These are phyloP conservation scores for Dendrobium chrysotoxum DNA, from an alignment of 106 monocot genomes.

Conservation along the genomic window DNA sequence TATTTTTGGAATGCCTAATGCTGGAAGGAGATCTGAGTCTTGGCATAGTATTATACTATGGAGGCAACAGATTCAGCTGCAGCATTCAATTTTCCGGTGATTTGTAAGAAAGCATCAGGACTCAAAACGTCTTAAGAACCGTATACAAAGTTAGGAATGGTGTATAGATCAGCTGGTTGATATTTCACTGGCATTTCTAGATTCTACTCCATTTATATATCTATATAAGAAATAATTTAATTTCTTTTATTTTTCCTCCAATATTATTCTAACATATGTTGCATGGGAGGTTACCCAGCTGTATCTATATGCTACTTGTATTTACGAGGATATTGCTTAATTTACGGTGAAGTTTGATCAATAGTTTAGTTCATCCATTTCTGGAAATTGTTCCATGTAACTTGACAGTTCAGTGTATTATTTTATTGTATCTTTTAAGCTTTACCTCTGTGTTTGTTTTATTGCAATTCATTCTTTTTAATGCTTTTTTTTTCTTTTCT, in stretches of 20 bases:
- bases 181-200: not conserved
- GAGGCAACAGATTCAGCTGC: not conserved
- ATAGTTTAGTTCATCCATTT: no score
- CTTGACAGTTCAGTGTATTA: not conserved
- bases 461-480: no score
- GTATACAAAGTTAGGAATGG: not conserved
- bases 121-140: not conserved
- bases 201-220: conserved; percentile 5
- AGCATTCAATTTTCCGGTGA: conserved; percentile 6
- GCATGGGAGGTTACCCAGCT: no score
- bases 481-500: no score
- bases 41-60: no score
- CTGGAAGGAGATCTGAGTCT: not conserved
- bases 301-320: not conserved
- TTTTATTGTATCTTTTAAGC: not conserved
- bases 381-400: no score
- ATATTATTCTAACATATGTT: not conserved
- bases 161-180: not conserved
- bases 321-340: not conserved
- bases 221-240: conserved; percentile 5
- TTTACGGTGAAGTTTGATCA: not conserved
- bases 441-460: not conserved
- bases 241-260: not conserved
- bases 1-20: not conserved
- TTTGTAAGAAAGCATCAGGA: not conserved